Conservation (phyloP, 2,329 filamentous ascomycete species). For the Cercospora sp. region DNA sequence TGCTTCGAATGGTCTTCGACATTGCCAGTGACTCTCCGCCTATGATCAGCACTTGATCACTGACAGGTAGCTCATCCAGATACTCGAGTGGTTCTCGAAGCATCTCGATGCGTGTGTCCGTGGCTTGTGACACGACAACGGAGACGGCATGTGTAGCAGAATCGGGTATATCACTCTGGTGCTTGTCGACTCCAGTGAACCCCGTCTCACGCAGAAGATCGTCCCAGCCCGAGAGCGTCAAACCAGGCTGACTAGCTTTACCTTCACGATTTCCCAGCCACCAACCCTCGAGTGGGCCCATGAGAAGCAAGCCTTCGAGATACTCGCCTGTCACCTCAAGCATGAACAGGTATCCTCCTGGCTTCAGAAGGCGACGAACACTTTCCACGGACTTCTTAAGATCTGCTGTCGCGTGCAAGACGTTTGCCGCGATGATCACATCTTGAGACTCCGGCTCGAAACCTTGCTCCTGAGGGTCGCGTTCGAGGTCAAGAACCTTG, state of each 20-base stretch:
- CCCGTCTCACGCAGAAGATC: conserved; percentile 35
- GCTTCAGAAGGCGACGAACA: conserved; percentile 32
- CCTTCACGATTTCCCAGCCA: conserved; percentile 34
- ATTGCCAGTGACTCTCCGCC: conserved; percentile 21
- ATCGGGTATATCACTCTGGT: conserved; percentile 23
- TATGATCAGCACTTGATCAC: conserved; percentile 25
- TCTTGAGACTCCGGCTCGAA: conserved; percentile 34
- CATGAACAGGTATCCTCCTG: conserved; percentile 31
- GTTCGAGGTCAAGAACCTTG: conserved; percentile 37
- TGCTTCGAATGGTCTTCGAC: conserved; percentile 19
- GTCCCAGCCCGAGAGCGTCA: conserved; percentile 38
- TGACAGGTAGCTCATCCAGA: conserved; percentile 19
- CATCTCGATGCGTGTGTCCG: conserved; percentile 21
- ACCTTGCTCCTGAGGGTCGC: conserved; percentile 38
- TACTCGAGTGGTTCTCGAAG: conserved; percentile 24
- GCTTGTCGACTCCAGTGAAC: conserved; percentile 39
- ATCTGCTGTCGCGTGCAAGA: conserved; percentile 31
- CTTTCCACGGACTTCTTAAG: conserved; percentile 28
- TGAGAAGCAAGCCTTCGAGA: conserved; percentile 18
- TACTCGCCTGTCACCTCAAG: conserved; percentile 28
- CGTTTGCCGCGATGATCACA: conserved; percentile 33
- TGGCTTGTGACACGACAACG: conserved; percentile 23
- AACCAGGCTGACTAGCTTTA: conserved; percentile 30
- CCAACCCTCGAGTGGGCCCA: conserved; percentile 23
- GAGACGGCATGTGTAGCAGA: conserved; percentile 20